Base-by-base conservation (phyloP, 2,329 filamentous ascomycete genomes). In the Herpotrichia juniperi region DNA sequence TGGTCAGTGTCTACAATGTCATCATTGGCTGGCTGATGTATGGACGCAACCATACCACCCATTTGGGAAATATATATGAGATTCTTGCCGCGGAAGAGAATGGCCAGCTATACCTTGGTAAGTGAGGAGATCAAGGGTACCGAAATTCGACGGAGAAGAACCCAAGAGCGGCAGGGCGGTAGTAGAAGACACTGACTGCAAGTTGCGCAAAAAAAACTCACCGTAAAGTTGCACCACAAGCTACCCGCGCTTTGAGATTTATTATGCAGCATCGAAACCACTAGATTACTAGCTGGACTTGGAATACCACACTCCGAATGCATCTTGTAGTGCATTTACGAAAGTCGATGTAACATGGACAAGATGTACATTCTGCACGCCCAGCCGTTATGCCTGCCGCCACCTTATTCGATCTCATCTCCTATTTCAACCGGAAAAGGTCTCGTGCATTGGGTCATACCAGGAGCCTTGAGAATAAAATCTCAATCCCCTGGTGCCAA, bases 21-120 rank as follows among this genome's bases (percentile, higher is more conserved):
- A 51, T 25, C 19, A 54, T 56, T 54, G 58, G 58, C 45, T 26
- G 53, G 53, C 40, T 61, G 56, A 57, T 53, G 26, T 53, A 34
- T 50, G 25, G 43, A 21, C 32, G 45, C 35, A 37, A 35, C 46
- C 43, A 51, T 40, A 51, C 47, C 49, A 39, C 26, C 48, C 19
- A 42, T 9, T 12, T 28, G 25, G 30, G n/a, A 37, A 22, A 14
- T 7, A 31, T n/a, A 17, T 22, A 34, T 21, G 43, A 34, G 24
- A 14, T 19, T 24, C 30, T 42, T 46, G 32, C 46, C 16, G 31
- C 31, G 31, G 35, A 35, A 4, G 8, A 46, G 21, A 39, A 39
- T 16, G n/a, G 24, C 52, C 52, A 45, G 39, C 22, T 46, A 48
- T 42, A 50, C 8, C 46, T 56, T 50, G 50, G 39, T 42, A 6